Evolutionary conservation across 2,329 filamentous ascomycete species (phyloP).

Genomic region (Aureobasidium namibiae): DNA sequence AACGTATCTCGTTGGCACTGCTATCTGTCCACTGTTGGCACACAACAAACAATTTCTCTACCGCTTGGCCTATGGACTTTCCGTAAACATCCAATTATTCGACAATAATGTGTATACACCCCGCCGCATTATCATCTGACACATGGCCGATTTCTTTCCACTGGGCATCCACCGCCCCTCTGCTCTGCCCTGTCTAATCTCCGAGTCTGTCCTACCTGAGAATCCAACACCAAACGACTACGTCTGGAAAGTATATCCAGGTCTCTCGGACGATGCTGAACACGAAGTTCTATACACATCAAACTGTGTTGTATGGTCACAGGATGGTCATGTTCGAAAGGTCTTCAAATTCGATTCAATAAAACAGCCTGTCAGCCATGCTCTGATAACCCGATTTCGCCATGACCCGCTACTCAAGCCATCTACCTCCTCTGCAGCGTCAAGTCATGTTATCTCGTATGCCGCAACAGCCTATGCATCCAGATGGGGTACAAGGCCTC

Average conservation of each 20-base stretch:
- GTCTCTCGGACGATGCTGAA: slow-evolving; percentile 42
- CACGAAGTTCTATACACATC: slow-evolving; percentile 76
- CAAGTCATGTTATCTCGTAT: background rate
- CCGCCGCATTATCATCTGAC: background rate
- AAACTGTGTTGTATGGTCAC: slow-evolving; percentile 77
- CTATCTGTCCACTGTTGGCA: background rate
- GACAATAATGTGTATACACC: background rate
- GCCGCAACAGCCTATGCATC: background rate
- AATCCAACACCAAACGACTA: slow-evolving; percentile 61
- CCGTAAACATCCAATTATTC: background rate
- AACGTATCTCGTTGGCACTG: background rate
- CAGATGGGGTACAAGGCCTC: background rate
- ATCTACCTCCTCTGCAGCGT: background rate
- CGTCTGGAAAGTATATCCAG: slow-evolving; percentile 60
- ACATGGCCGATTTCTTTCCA: slow-evolving; percentile 85
- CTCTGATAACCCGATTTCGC: slow-evolving; percentile 70
- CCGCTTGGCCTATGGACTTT: background rate
- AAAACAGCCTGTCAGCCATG: slow-evolving; percentile 78
- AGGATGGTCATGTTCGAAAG: slow-evolving; percentile 75
- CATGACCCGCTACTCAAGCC: background rate
- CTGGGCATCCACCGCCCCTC: slow-evolving; percentile 85
- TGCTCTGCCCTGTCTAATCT: slow-evolving; percentile 72
- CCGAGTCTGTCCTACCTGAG: slow-evolving; percentile 65
- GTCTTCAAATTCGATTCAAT: slow-evolving; percentile 81
- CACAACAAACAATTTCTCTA: background rate